These are phyloP conservation scores for Arthrobotrys sinensis DNA, from an alignment of 2,329 filamentous ascomycete species.

Conservation along the genomic window DNA sequence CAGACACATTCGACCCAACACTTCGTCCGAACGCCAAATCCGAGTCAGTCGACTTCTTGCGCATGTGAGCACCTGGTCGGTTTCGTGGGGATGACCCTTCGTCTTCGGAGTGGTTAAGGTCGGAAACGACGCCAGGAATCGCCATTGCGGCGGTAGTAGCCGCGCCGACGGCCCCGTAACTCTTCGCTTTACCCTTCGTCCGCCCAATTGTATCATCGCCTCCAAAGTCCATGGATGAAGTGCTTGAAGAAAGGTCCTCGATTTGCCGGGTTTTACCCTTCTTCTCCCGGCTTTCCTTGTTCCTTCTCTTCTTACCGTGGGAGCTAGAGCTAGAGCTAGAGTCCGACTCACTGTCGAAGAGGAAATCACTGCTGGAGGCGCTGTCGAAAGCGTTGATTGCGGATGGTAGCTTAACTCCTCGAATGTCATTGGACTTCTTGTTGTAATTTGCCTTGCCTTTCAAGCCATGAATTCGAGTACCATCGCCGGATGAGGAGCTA, in stretches of 20 bases:
- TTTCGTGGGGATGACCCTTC: slow-evolving; percentile 52
- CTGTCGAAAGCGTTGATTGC: slow-evolving; percentile 52
- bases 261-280: slow-evolving; percentile 24
- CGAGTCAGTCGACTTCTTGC: slow-evolving; percentile 58
- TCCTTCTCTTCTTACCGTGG: slow-evolving; percentile 20
- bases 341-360: slow-evolving; percentile 30
- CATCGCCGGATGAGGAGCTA: slow-evolving; percentile 44
- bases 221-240: slow-evolving; percentile 55
- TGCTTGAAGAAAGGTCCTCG: slow-evolving; percentile 47
- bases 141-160: slow-evolving; percentile 39
- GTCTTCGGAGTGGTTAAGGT: slow-evolving; percentile 57
- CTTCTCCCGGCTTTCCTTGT: slow-evolving; percentile 27
- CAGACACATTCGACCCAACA: slow-evolving; percentile 37
- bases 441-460: slow-evolving; percentile 52
- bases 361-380: slow-evolving; percentile 52
- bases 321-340: slow-evolving; percentile 29
- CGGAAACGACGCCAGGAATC: slow-evolving; percentile 51
- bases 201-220: slow-evolving; percentile 12
- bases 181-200: slow-evolving; percentile 15
- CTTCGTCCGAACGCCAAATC: slow-evolving; percentile 48
- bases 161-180: slow-evolving; percentile 18
- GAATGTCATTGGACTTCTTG: slow-evolving; percentile 47
- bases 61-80: slow-evolving; percentile 45
- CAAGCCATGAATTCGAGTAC: slow-evolving; percentile 48
- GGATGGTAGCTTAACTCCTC: slow-evolving; percentile 43